Percentiles rank a stretch among this genome's conserved stretches.
Evolutionary conservation across 1,139 yeast species (phyloP).

Genomic region (Kodamaea arcana): DNA sequence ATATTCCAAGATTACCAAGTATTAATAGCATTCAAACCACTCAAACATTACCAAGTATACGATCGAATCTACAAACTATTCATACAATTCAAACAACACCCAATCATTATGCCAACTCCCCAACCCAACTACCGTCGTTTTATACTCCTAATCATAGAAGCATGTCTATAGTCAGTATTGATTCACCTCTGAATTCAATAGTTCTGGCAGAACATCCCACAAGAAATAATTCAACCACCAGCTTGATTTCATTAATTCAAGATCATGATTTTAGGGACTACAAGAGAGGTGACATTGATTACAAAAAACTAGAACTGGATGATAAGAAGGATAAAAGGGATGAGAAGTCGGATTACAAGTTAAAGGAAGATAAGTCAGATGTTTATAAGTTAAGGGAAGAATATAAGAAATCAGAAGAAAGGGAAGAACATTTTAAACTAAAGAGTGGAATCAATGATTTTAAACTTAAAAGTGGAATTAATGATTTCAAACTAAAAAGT

Average conservation of each 20-base stretch:
- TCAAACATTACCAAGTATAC: slow-evolving; percentile 1
- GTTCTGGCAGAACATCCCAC: slow-evolving; percentile 37
- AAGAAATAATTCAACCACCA: slow-evolving; percentile 31
- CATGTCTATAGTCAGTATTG: slow-evolving; percentile 38
- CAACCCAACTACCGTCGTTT: not conserved
- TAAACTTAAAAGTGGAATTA: too few relatives aligned
- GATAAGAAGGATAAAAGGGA: too few relatives aligned
- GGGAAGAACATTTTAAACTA: too few relatives aligned
- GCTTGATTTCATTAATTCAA: slow-evolving; percentile 20
- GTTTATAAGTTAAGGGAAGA: too few relatives aligned
- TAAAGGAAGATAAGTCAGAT: too few relatives aligned
- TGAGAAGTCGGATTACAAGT: too few relatives aligned
- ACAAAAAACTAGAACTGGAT: too few relatives aligned
- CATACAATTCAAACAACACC: slow-evolving; percentile 2
- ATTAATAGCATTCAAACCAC: slow-evolving; percentile 2
- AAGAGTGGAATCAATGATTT: too few relatives aligned
- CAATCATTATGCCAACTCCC: slow-evolving; percentile 13
- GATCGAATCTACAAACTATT: slow-evolving; percentile 18
- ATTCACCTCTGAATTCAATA: slow-evolving; percentile 42
- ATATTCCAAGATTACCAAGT: not conserved
- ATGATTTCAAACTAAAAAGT: too few relatives aligned
- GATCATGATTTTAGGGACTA: too few relatives aligned
- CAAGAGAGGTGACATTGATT: too few relatives aligned
- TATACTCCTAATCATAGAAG: slow-evolving; percentile 23
- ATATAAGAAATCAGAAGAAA: too few relatives aligned